A percentile compares a stretch with the other conserved stretches of the same genome.
These are phyloP conservation scores for Remersonia thermophila DNA, from an alignment of 2,329 filamentous ascomycete genomes.

Conservation along the genomic window DNA sequence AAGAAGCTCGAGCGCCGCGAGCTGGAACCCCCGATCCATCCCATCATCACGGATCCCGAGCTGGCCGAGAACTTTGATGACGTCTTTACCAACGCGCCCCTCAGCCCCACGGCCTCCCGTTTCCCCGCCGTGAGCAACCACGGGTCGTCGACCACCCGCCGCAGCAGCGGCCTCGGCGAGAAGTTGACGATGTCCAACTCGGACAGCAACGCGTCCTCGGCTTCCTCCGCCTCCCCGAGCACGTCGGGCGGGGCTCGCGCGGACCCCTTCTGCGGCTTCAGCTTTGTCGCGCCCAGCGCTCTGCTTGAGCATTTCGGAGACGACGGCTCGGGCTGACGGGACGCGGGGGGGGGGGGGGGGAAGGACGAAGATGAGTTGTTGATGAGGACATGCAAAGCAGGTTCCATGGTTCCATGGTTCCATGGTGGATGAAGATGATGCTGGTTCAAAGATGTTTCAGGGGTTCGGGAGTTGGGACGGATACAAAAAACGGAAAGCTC, in stretches of 20 bases:
- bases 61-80: constrained; percentile 89
- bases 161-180: constrained; percentile 15
- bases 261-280: constrained; percentile 51
- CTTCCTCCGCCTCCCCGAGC: constrained; percentile 78
- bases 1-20: constrained; percentile 70
- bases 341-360: background rate
- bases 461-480: too few species aligned
- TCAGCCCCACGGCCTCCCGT: constrained; percentile 55
- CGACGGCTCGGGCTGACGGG: background rate
- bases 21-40: constrained; percentile 77
- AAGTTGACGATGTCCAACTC: constrained; percentile 72
- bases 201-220: constrained; percentile 89
- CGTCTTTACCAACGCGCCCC: constrained; percentile 79
- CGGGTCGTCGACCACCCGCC: constrained; percentile 18
- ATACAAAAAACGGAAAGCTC: too few species aligned
- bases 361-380: too few species aligned
- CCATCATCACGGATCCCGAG: constrained; percentile 89
- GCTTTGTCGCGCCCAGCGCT: constrained; percentile 48
- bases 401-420: too few species aligned
- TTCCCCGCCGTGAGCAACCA: constrained; percentile 28
- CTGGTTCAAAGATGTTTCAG: too few species aligned
- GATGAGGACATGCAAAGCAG: too few species aligned
- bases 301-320: constrained; percentile 41
- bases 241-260: constrained; percentile 53
- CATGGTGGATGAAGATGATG: too few species aligned